Conservation (phyloP, 1,284 basidiomycete species). For the Apiotrichum brassicae region DNA sequence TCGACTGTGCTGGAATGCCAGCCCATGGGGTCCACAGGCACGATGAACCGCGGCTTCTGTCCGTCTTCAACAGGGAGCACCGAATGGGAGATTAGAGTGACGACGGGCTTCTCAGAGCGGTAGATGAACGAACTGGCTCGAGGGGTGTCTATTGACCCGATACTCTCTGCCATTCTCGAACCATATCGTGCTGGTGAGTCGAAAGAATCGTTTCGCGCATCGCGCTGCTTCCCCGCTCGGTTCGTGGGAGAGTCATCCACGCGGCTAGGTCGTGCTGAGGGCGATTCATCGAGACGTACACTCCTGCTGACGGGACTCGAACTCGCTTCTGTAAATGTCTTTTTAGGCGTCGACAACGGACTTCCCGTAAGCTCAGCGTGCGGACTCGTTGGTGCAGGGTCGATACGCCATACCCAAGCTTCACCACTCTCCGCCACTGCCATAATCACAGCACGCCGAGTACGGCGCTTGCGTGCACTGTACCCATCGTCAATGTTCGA, state of each 20-base stretch:
- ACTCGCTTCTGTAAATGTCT: neutral
- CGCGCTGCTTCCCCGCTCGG: no score
- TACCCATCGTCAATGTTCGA: conserved; percentile 47
- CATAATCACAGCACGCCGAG: conserved; percentile 39
- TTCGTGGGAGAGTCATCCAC: neutral
- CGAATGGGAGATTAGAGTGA: conserved; percentile 33
- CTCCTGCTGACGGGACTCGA: neutral
- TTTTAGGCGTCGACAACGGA: neutral
- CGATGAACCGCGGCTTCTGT: conserved; percentile 26
- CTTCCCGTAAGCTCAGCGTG: conserved; percentile 1
- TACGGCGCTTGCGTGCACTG: conserved; percentile 26
- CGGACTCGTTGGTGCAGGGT: conserved; percentile 19
- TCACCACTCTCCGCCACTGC: conserved; percentile 32
- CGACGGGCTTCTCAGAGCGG: conserved; percentile 23
- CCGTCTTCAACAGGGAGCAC: conserved; percentile 26
- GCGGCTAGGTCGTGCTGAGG: neutral
- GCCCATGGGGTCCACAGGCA: conserved; percentile 86
- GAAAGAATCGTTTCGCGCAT: neutral
- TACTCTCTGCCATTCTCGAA: neutral
- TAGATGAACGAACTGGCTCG: conserved; percentile 5
- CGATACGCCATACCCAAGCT: conserved; percentile 43
- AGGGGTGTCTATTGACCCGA: neutral
- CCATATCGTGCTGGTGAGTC: neutral
- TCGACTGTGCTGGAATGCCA: conserved; percentile 56
- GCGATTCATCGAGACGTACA: neutral